Percentiles rank a stretch among this genome's conserved stretches.
phyloP scores from a whole-genome alignment of 1,284 basidiomycete genomes.

The Moesziomyces sp. region DNA sequence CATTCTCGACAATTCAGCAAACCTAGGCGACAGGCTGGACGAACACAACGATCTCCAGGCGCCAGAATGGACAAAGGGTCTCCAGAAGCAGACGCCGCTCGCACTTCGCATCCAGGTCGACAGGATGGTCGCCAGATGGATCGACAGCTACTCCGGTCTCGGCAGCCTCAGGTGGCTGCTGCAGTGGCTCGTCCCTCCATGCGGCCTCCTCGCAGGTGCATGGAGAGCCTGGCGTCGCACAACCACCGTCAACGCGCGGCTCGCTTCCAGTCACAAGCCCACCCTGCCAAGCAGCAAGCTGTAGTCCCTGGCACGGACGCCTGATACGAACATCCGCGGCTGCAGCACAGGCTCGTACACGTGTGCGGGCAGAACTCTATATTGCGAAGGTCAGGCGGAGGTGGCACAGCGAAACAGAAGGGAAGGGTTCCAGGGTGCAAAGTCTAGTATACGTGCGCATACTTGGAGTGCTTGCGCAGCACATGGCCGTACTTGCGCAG shows the following conservation, averaged over 20 bases:
- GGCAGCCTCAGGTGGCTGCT: constrained; percentile 78
- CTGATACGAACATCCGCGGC: too few relatives aligned
- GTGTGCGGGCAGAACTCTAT: constrained; percentile 4
- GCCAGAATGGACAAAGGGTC: constrained; percentile 17
- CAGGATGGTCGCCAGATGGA: constrained; percentile 74
- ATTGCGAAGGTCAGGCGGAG: neutral
- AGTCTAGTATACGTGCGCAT: constrained; percentile 43
- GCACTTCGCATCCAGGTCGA: constrained; percentile 75
- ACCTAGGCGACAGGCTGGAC: constrained; percentile 63
- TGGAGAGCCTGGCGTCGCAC: constrained; percentile 47
- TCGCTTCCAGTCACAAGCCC: constrained; percentile 13
- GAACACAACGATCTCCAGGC: constrained; percentile 4
- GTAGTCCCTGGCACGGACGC: constrained; percentile 2
- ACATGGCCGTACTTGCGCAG: constrained; percentile 43
- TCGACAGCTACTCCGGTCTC: constrained; percentile 66
- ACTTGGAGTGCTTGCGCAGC: constrained; percentile 45
- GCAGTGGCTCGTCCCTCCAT: constrained; percentile 82
- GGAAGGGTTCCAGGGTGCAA: neutral
- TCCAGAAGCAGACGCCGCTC: constrained; percentile 29
- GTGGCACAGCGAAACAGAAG: too few relatives aligned
- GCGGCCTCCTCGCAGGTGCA: constrained; percentile 71
- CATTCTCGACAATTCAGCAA: constrained; percentile 89
- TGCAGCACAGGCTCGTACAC: neutral
- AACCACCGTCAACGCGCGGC: constrained; percentile 21
- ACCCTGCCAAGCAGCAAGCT: constrained; percentile 26